Evolutionary conservation across 2,329 filamentous ascomycete genomes (phyloP).

Genomic region (Drechslerella stenobrocha): DNA sequence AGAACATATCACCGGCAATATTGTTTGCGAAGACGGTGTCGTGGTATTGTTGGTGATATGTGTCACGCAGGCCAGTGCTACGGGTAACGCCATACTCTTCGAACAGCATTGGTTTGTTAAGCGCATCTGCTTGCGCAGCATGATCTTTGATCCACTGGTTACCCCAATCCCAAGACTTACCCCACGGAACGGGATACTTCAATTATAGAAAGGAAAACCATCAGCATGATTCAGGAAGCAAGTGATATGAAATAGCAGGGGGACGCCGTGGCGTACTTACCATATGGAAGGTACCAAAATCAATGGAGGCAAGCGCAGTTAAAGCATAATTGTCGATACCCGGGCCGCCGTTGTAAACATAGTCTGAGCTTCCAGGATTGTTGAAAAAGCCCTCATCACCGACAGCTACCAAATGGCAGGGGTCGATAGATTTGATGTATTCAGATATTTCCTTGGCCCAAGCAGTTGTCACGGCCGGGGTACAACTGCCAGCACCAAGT

Average conservation of each 20-base stretch:
- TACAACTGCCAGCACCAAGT: slow-evolving; percentile 57
- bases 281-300: slow-evolving; percentile 62
- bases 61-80: slow-evolving; percentile 46
- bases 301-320: slow-evolving; percentile 59
- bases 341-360: slow-evolving; percentile 59
- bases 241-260: no score
- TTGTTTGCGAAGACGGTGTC: slow-evolving; percentile 44
- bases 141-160: slow-evolving; percentile 60
- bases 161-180: slow-evolving; percentile 56
- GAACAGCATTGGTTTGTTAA: slow-evolving; percentile 54
- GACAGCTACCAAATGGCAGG: slow-evolving; percentile 62
- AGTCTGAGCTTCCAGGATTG: slow-evolving; percentile 55
- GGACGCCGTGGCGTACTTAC: slow-evolving; percentile 54
- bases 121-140: slow-evolving; percentile 55
- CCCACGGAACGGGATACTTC: slow-evolving; percentile 59
- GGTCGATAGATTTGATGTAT: slow-evolving; percentile 62
- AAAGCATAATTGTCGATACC: slow-evolving; percentile 60
- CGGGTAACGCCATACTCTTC: slow-evolving; percentile 51
- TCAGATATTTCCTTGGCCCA: slow-evolving; percentile 64
- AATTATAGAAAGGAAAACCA: background rate
- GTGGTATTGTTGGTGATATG: slow-evolving; percentile 49
- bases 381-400: slow-evolving; percentile 61
- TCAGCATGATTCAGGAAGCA: no score
- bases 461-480: slow-evolving; percentile 57
- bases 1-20: slow-evolving; percentile 51